Base-by-base conservation (phyloP, 2,329 filamentous ascomycete species). In the Calycina marina region DNA sequence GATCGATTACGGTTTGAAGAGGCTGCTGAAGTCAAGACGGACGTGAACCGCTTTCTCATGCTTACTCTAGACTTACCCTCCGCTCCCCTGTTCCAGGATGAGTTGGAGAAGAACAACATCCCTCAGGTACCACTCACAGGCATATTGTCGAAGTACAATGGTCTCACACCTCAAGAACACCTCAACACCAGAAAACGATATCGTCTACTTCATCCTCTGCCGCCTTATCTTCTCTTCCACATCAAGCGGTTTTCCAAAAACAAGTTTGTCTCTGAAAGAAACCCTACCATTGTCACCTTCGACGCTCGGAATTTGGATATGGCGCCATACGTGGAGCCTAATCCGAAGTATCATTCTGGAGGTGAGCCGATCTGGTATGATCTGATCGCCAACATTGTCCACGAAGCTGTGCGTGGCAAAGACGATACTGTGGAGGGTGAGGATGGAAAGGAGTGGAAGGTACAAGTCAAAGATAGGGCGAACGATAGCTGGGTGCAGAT, bases 281-380 rank as follows among this genome's bases (percentile, higher is more conserved):
- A 98, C 55, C 90, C 88, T 1, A 98, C 90, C 6, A 98, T 98
- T 49, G 90, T 98, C 41, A 96, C 88, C 0, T 98, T 96, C 56
- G 83, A 88, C 42, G 78, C 83, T 4, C 69, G 77, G 51, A 72
- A 77, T 25, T 72, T 98, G 6, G 85, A 98, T 54, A 77, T 94
- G 63, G 69, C 76, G 4, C 85, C 86, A 0, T 96, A 90, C 49
- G 84, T 93, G 9, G 84, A 96, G 58, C 86, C 88, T 0, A 83
- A 86, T 49, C 80, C 83, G 0, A 58, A 65, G 4, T 53, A 78
- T 22, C 73, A 78, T 54, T 69, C 76, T 0, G 71, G 72, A 0
- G 72, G 78, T 2, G 84, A 93, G 53, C 85, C 88, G 2, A 82
- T 96, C 44, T 76, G 80, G 63, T 98, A 98, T 57, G 90, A 98